Evolutionary conservation across 768 basidiomycete species (phyloP), one percentile per base, ranked within the genome.

Genomic region (Lactifluus pinguis): DNA sequence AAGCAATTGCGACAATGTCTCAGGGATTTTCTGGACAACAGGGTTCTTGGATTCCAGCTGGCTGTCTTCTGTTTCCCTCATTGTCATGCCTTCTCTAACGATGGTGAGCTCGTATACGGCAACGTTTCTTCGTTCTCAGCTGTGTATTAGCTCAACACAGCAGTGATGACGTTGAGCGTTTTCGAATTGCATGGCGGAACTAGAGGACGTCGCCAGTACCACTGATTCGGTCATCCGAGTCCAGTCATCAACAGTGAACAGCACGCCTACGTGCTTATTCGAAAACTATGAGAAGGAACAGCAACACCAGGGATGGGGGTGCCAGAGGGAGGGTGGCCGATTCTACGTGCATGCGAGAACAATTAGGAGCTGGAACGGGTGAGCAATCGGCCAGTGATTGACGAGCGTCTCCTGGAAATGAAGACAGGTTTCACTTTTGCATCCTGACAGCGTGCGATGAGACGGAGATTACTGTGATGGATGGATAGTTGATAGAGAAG

Each of bases 211-310:
- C 67, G 62, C 85, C 49, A 68, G 62, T 34, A 97, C 92, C 71
- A 98, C 95, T 47, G 84, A 86, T 0, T 90, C 89, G 3, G 95
- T 98, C 64, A 87, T 83, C 95, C n/a, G n/a, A n/a, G n/a, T n/a
- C n/a, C 95, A 98, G 52, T 88, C 84, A 72, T 98, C 95, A 50
- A 95, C 76, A 1, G 95, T 98, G 71, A 95, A 98, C 1, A 95
- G 77, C 0, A 97, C 79, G 0, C 82, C 84, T 49, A 98, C 86
- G 54, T 81, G 78, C 74, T 98, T 98, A 1, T 71, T 89, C 85
- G 63, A 89, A 98, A 25, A 25, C 0, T 98, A 65, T 86, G 82
- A n/a, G 93, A 92, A 52, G 92, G 80, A 58, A 2, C 79, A 75
- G n/a, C 14, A 97, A 79, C 0, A 75, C 71, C 25, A 2, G 25